Base-by-base conservation (phyloP, 345 rosid species). In the Bretschneidera sinensis region DNA sequence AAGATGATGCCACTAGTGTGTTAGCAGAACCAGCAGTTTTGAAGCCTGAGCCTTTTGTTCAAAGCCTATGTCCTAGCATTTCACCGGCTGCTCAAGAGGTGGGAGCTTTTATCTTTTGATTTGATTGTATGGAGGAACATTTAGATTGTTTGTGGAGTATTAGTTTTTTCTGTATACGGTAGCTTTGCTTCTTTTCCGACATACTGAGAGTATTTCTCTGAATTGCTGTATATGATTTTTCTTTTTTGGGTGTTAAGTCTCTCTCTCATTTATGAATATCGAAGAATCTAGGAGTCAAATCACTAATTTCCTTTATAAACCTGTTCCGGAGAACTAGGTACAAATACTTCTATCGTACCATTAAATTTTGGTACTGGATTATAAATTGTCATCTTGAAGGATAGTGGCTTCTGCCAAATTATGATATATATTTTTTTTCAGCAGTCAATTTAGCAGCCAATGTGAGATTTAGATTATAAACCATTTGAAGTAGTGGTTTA, bases 1-100 rank as follows among this genome's bases (percentile, higher is more conserved):
- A 87, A 72, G 98, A 88, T 68, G 98, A 91, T 79, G 96, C 96
- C 8, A 81, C 76, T 35, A 91, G 98, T 72, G 43, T 76, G 53
- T 72, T 88, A 31, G 73, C 78, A 55, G 83, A 71, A 59, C 67
- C 69, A 9, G 34, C 78, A 28, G 65, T 55, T 52, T 54, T 76
- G 58, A 80, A 84, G 70, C 76, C 85, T 0, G 85, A 65, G 19
- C 70, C 55, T 55, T 76, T 74, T 51, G 39, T 61, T 57, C 78
- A 79, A 70, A 64, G 45, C 76, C 56, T 70, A 39, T 60, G 68
- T 58, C 61, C 67, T 25, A 55, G 71, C 20, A 52, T 64, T 66
- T 62, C 69, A 15, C 21, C 59, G 28, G 14, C 72, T 25, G 49
- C 55, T 61, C 74, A 76, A 54, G 83, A 78, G 83, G 96, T 81